These are phyloP conservation scores for Ogataea paradorogensis DNA, from an alignment of 805 yeast species.

Conservation along the genomic window DNA sequence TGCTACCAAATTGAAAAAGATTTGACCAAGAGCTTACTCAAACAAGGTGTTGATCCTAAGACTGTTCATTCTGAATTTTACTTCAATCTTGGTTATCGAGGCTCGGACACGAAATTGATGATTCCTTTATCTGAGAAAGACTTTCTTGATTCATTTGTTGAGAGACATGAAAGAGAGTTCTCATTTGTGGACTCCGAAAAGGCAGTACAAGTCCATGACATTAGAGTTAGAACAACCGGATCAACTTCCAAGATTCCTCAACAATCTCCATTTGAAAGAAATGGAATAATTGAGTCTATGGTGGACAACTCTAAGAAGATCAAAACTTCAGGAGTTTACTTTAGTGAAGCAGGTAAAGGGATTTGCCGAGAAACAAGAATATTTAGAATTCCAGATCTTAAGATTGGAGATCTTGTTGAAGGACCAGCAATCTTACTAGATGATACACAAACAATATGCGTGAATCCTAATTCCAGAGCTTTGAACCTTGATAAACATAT, in stretches of 20 bases:
- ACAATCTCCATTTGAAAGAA: constrained; percentile 12
- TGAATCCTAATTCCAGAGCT: constrained; percentile 31
- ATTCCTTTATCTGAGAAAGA: constrained; percentile 37
- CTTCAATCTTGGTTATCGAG: constrained; percentile 72
- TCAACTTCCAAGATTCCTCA: constrained; percentile 49
- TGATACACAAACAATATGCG: constrained; percentile 35
- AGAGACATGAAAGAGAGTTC: constrained; percentile 62
- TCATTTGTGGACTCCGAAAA: constrained; percentile 59
- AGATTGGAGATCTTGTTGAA: constrained; percentile 40
- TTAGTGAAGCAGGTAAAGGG: constrained; percentile 74
- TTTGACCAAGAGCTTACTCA: constrained; percentile 25
- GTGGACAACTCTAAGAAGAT: constrained; percentile 64
- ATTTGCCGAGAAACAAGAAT: constrained; percentile 53
- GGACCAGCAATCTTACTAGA: constrained; percentile 45
- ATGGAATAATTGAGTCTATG: constrained; percentile 65
- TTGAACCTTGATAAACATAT: constrained; percentile 34
- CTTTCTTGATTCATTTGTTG: constrained; percentile 45
- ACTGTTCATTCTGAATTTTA: constrained; percentile 33
- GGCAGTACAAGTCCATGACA: constrained; percentile 60
- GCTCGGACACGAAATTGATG: constrained; percentile 78
- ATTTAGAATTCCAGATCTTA: constrained; percentile 30
- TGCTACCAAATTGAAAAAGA: constrained; percentile 16
- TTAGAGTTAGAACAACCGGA: constrained; percentile 61
- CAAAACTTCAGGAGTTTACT: constrained; percentile 52
- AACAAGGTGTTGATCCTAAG: constrained; percentile 27